Evolutionary conservation across 2,329 filamentous ascomycete species (phyloP).

Genomic region (Fonsecaea pedrosoi): DNA sequence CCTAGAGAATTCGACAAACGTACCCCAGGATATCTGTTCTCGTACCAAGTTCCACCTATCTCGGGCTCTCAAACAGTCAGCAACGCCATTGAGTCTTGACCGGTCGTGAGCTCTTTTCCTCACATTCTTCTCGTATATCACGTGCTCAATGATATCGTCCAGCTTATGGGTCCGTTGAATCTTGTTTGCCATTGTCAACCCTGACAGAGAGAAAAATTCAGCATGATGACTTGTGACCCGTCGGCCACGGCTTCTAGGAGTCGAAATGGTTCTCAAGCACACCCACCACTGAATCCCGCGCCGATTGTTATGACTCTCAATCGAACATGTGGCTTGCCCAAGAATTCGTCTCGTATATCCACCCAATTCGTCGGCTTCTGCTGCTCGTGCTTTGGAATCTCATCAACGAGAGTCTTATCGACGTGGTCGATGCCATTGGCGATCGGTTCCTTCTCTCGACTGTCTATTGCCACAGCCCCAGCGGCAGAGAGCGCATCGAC

Average conservation of each 20-base stretch:
- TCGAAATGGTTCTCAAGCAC: no score
- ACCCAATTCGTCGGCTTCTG: slow-evolving; percentile 20
- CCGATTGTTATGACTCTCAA: slow-evolving; percentile 38
- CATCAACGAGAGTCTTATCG: no score
- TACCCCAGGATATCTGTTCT: slow-evolving; percentile 41
- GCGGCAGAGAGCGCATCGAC: no score
- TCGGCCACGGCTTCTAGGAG: no score
- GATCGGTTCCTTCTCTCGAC: no score
- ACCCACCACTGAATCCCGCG: slow-evolving; percentile 33
- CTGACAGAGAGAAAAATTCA: no score
- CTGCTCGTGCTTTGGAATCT: no score
- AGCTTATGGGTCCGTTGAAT: slow-evolving; percentile 35
- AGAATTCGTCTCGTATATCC: slow-evolving; percentile 18
- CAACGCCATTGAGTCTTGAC: no score
- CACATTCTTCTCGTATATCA: slow-evolving; percentile 40
- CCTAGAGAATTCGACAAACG: neutral
- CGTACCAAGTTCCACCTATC: slow-evolving; percentile 38
- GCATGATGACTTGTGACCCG: no score
- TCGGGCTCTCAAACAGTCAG: slow-evolving; percentile 28
- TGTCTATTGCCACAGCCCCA: no score
- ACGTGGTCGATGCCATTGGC: no score
- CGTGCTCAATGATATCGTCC: slow-evolving; percentile 30
- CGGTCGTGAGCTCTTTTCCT: slow-evolving; percentile 10
- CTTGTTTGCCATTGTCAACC: slow-evolving; percentile 38
- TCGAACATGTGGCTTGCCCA: slow-evolving; percentile 19